Evolutionary conservation across 1,284 basidiomycete genomes (phyloP), one percentile per base, ranked within the genome.

Genomic region (Microbotryum intermedium): DNA sequence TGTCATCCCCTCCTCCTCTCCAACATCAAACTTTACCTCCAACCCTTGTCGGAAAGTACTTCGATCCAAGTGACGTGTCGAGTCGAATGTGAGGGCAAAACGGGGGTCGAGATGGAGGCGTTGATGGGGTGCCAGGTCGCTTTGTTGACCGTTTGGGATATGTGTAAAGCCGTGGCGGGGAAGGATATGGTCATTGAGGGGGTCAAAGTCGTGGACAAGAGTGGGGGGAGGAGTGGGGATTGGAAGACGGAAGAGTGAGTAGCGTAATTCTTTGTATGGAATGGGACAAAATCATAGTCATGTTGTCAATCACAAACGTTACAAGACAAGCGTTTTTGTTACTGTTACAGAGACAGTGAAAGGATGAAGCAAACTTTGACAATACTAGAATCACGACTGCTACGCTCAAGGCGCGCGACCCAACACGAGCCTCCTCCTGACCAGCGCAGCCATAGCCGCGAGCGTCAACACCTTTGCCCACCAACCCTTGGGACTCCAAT

Each of bases 81-180:
- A 7, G 85, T 87, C 26, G 79, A 82, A 46, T 87, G 85, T 68
- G 82, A 84, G 69, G 87, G 87, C 2, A 84, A 84, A 72, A 90
- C 88, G 6, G 90, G 90, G 0, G 90, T 92, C 26, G 90, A 93
- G 77, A 93, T 93, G 89, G 90, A 93, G 76, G 90, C 90, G n/a
- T 73, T 93, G 60, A 89, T 86, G 25, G 86, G 84, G 23, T 88
- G 88, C 16, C 85, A 83, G 6, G 79, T 86, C n/a, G 85, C 85
- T 5, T 79, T 88, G 47, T 76, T 91, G 62, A 90, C 88, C 1
- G 82, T 91, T 23, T 92, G 89, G 90, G 90, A 92, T 72, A 92
- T 92, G 89, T 79, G 90, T 48, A 92, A 93, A 75, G 87, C 87
- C 7, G 84, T 91, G 2, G 87, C 85, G 4, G 90, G 89, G 21